Evolutionary conservation across 441 rosid species (phyloP).

Genomic region (Syzygium syzygioides): DNA sequence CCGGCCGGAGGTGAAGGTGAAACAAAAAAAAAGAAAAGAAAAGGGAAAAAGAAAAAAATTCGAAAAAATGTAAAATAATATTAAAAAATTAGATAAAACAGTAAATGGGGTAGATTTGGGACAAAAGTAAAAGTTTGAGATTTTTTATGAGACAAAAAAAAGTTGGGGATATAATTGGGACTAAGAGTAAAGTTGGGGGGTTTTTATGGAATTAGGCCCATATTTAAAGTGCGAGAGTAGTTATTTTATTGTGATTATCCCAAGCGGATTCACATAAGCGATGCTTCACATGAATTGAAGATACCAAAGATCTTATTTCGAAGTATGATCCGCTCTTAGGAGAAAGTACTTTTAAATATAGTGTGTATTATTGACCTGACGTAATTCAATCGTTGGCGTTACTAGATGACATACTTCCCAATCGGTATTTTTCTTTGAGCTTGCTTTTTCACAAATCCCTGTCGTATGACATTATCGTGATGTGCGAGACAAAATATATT

Average conservation of each 20-base stretch:
- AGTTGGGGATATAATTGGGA: no score
- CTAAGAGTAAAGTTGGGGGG: no score
- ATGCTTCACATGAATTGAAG: not conserved
- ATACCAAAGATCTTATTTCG: not conserved
- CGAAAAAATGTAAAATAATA: no score
- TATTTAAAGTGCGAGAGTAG: not conserved
- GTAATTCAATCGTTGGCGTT: not conserved
- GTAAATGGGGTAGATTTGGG: no score
- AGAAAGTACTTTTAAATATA: not conserved
- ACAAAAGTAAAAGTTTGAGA: no score
- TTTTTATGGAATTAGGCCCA: no score
- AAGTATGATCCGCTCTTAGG: not conserved
- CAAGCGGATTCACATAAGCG: accelerated
- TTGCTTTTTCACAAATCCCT: not conserved
- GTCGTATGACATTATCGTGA: not conserved
- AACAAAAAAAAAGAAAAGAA: no score
- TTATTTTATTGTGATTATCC: not conserved
- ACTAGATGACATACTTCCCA: not conserved
- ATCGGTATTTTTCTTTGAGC: not conserved
- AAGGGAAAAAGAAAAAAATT: no score
- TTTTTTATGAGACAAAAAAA: no score
- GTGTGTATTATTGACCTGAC: accelerated
- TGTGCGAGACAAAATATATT: not conserved
- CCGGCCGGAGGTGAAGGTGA: no score
- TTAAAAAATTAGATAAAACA: no score